These are phyloP conservation scores for Candida methanosorbosa DNA, from an alignment of 805 yeast genomes.

Conservation along the genomic window DNA sequence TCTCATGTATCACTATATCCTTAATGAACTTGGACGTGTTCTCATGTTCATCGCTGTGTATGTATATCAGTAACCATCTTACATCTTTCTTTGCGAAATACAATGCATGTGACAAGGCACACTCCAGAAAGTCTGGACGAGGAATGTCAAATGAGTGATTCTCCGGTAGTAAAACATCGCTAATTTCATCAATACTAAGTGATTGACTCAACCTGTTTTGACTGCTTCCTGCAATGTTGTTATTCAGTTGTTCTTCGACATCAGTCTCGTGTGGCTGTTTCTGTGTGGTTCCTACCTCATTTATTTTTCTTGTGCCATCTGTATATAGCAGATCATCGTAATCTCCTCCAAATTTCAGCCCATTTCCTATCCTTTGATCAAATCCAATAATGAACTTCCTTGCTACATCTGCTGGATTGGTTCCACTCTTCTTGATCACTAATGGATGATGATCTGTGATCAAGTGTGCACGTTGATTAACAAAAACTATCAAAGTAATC, in stretches of 20 bases:
- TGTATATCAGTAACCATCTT: slow-evolving; percentile 62
- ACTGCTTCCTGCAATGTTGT: background rate
- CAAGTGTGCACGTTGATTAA: too few species aligned
- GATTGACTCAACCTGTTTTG: background rate
- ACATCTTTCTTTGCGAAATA: slow-evolving; percentile 60
- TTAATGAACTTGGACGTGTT: slow-evolving; percentile 44
- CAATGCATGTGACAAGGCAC: slow-evolving; percentile 76
- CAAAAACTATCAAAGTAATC: background rate
- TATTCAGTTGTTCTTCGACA: slow-evolving; percentile 2
- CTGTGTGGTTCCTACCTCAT: too few species aligned
- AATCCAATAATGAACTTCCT: slow-evolving; percentile 22
- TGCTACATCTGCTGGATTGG: slow-evolving; percentile 25
- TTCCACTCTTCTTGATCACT: slow-evolving; percentile 10
- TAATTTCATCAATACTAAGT: background rate
- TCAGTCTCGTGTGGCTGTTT: background rate
- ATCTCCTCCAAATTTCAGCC: background rate
- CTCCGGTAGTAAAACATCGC: background rate
- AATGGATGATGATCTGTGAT: slow-evolving; percentile 12
- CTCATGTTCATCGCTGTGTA: slow-evolving; percentile 69
- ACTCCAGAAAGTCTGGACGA: slow-evolving; percentile 46
- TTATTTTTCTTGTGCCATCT: too few species aligned
- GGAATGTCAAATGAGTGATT: slow-evolving; percentile 7
- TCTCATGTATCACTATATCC: slow-evolving; percentile 42
- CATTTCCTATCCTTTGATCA: slow-evolving; percentile 23
- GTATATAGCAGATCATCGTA: slow-evolving; percentile 4